A percentile compares a stretch with the other conserved stretches of the same genome.
Evolutionary conservation across 2,329 filamentous ascomycete species (phyloP).

Genomic region (Neobulgaria alba): DNA sequence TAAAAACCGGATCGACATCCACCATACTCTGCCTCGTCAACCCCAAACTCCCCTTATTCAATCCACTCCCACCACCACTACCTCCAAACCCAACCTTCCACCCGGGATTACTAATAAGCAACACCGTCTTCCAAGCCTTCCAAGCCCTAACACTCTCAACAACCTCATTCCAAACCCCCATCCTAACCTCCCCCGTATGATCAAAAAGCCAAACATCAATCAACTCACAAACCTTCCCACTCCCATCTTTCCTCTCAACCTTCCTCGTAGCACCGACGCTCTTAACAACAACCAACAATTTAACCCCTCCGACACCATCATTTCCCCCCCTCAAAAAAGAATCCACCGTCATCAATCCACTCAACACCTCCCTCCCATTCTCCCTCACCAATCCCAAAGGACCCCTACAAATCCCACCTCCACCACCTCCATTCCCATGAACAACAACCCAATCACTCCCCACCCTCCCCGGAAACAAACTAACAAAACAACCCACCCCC

Average conservation of each 20-base stretch:
- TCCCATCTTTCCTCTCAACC: conserved; percentile 37
- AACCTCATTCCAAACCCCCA: conserved; percentile 48
- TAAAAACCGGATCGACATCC: conserved; percentile 45
- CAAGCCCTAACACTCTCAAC: conserved; percentile 37
- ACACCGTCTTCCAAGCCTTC: conserved; percentile 38
- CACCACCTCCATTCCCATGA: conserved; percentile 38
- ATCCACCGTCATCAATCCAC: conserved; percentile 47
- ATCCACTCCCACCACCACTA: no score
- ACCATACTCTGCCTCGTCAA: conserved; percentile 39
- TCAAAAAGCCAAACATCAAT: conserved; percentile 47
- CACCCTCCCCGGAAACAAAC: conserved; percentile 50
- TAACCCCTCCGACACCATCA: conserved; percentile 39
- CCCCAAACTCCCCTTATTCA: conserved; percentile 25
- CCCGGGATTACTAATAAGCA: conserved; percentile 37
- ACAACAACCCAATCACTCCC: conserved; percentile 44
- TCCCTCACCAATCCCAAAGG: conserved; percentile 36
- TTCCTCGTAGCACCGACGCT: conserved; percentile 44
- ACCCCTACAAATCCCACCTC: conserved; percentile 35
- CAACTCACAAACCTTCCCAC: conserved; percentile 31
- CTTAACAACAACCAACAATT: conserved; percentile 49
- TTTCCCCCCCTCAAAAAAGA: conserved; percentile 45
- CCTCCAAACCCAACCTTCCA: conserved; percentile 15
- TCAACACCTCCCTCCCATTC: conserved; percentile 29
- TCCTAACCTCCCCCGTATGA: conserved; percentile 42
- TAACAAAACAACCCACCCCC: conserved; percentile 27